Percentiles rank a stretch among this genome's conserved stretches.
Conservation (phyloP, 2,329 filamentous ascomycete genomes). For the Diaporthe citrichinensis region DNA sequence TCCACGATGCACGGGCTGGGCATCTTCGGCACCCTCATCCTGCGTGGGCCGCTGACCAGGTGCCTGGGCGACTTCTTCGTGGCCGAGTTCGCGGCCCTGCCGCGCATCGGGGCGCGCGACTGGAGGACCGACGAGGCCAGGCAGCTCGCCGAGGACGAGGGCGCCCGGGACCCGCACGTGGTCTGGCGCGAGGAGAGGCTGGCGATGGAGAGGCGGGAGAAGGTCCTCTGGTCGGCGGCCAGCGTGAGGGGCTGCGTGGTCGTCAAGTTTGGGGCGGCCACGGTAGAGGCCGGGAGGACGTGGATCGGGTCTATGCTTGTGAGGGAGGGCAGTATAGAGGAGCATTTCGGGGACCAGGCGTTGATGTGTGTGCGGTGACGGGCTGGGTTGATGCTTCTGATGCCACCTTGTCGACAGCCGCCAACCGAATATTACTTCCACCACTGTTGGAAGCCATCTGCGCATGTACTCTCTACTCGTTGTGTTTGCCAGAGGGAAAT, state of each 20-base stretch:
- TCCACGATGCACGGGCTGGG: slow-evolving; percentile 81
- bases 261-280: slow-evolving; percentile 89
- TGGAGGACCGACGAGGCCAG: slow-evolving; percentile 72
- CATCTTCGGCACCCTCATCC: slow-evolving; percentile 86
- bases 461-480: neutral
- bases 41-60: slow-evolving; percentile 80
- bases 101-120: slow-evolving; percentile 85
- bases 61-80: slow-evolving; percentile 81
- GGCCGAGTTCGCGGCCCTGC: slow-evolving; percentile 81
- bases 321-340: slow-evolving; percentile 79
- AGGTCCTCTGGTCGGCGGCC: slow-evolving; percentile 86
- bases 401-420: neutral
- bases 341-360: slow-evolving; percentile 84
- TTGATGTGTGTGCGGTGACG: slow-evolving; percentile 78
- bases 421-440: neutral
- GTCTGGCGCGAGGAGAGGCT: slow-evolving; percentile 70
- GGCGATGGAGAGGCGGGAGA: slow-evolving; percentile 68
- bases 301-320: slow-evolving; percentile 85
- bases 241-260: slow-evolving; percentile 86
- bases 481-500: neutral
- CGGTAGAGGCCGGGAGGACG: slow-evolving; percentile 83
- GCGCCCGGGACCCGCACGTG: slow-evolving; percentile 58
- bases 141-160: slow-evolving; percentile 52
- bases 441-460: neutral
- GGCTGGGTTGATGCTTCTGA: neutral